A percentile compares a stretch with the other conserved stretches of the same genome.
phyloP scores from a whole-genome alignment of 1,139 yeast species.

The Candida sanyaensis region DNA sequence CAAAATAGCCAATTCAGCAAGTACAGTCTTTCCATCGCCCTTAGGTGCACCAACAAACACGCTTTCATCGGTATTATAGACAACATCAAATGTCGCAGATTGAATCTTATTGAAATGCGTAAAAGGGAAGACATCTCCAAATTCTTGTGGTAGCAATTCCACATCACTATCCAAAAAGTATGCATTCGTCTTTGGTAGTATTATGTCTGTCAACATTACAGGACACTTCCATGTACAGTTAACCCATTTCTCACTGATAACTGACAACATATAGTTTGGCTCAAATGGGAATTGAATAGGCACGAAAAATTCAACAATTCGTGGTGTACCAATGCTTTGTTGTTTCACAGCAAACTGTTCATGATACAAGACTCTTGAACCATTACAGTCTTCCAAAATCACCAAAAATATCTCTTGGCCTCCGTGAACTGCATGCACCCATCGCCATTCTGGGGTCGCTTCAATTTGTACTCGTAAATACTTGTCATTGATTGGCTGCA shows the following conservation, averaged over 20 bases:
- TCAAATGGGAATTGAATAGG: constrained; percentile 61
- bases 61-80: constrained; percentile 61
- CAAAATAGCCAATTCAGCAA: constrained; percentile 74
- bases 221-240: constrained; percentile 71
- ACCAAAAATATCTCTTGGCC: constrained; percentile 64
- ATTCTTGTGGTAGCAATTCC: constrained; percentile 50
- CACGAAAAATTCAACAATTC: constrained; percentile 65
- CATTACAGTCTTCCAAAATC: constrained; percentile 82
- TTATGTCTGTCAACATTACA: constrained; percentile 53
- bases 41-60: constrained; percentile 70
- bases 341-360: constrained; percentile 58
- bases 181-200: constrained; percentile 69
- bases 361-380: constrained; percentile 64
- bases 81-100: constrained; percentile 63
- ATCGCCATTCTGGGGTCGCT: constrained; percentile 69
- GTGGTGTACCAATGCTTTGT: constrained; percentile 52
- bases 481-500: constrained; percentile 78
- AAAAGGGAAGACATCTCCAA: constrained; percentile 46
- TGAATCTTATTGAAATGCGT: constrained; percentile 68
- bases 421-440: constrained; percentile 71
- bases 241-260: constrained; percentile 84
- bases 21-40: constrained; percentile 72
- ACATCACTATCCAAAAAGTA: constrained; percentile 56
- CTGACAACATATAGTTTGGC: constrained; percentile 73
- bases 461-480: constrained; percentile 67